Evolutionary conservation across 352 stramenopile species (phyloP).

Genomic region (Phytopythium helicoides): DNA sequence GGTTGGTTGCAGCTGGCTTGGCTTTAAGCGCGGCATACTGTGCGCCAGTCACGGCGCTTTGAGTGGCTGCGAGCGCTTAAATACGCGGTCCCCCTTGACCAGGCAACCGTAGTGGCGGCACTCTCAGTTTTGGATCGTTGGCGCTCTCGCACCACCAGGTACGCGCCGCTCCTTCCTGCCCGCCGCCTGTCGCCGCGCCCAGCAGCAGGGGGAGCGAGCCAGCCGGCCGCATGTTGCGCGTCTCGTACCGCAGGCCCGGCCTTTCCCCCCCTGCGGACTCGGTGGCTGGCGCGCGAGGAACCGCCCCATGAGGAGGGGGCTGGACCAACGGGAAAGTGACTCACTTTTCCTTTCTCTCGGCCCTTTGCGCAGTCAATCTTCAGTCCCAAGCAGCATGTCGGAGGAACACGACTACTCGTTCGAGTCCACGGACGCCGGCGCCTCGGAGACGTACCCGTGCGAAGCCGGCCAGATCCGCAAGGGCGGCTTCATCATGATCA

Average conservation of each 20-base stretch:
- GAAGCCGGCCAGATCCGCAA: slow-evolving; percentile 99
- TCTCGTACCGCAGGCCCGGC: too few species aligned
- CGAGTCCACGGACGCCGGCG: slow-evolving; percentile 95
- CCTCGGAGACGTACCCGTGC: slow-evolving; percentile 96
- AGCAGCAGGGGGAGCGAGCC: not conserved
- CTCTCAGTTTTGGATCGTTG: slow-evolving; percentile 42
- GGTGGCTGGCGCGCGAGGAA: not conserved
- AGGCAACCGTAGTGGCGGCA: slow-evolving; percentile 2
- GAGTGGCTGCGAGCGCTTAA: slow-evolving; percentile 10
- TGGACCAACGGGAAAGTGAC: not conserved
- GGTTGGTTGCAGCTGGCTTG: not conserved
- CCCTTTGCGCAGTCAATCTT: slow-evolving; percentile 1
- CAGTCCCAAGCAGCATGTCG: slow-evolving; percentile 24
- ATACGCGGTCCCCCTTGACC: not conserved
- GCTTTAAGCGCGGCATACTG: slow-evolving; percentile 20
- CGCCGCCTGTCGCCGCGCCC: not conserved
- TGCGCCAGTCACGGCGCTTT: not conserved
- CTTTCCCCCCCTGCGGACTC: not conserved
- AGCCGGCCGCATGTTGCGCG: not conserved
- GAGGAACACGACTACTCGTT: slow-evolving; percentile 85
- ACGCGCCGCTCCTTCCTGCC: slow-evolving; percentile 13
- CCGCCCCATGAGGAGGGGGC: not conserved
- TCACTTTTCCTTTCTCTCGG: slow-evolving; percentile 6
- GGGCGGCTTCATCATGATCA: slow-evolving; percentile 99
- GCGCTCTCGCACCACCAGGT: slow-evolving; percentile 42